Evolutionary conservation across 163 green algal genomes (phyloP), one percentile per base, ranked within the genome.

Genomic region (Smithsoniella earleae): DNA sequence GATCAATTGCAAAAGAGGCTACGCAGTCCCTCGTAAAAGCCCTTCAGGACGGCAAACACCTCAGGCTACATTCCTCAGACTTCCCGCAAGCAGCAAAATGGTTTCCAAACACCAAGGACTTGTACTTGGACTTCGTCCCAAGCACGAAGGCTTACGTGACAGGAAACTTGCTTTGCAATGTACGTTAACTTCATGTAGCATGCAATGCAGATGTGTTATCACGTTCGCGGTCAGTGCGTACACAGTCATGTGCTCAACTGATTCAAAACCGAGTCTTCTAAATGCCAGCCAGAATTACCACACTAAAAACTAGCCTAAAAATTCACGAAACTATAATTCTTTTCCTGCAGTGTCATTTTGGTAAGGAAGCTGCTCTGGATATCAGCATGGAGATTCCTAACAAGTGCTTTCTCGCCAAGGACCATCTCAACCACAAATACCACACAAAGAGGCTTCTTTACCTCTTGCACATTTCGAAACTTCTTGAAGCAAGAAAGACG

Each of bases 351-450:
- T 69, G 58, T 31, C 20, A 8, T 4, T 30, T 5, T 16, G 58
- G 27, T 0, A 16, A 33, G 6, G 5, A 18, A 16, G 34, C 8
- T 13, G 16, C 58, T n/a, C 8, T 69, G 6, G 8, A 69, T 13
- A 0, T 69, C n/a, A n/a, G 5, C 3, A 5, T 69, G n/a, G 16
- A 69, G 25, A 30, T 69, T 30, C 58, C 58, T 28, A 30, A 33
- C 3, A 6, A 30, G 8, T 33, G 20, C 25, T 6, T 69, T n/a
- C 58, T 69, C 22, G 58, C 58, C 20, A 69, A 69, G 16, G 58
- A 69, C 58, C 25, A 69, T 34, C 18, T 69, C 58, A 69, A 43
- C 25, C 58, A 69, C 58, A 30, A 36, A 0, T 69, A 69, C 58
- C 25, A 34, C 25, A 33, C 25, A 30, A 69, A 34, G 58, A 30